Base-by-base conservation (phyloP, 1,284 basidiomycete species). In the Puccinia coronata region DNA sequence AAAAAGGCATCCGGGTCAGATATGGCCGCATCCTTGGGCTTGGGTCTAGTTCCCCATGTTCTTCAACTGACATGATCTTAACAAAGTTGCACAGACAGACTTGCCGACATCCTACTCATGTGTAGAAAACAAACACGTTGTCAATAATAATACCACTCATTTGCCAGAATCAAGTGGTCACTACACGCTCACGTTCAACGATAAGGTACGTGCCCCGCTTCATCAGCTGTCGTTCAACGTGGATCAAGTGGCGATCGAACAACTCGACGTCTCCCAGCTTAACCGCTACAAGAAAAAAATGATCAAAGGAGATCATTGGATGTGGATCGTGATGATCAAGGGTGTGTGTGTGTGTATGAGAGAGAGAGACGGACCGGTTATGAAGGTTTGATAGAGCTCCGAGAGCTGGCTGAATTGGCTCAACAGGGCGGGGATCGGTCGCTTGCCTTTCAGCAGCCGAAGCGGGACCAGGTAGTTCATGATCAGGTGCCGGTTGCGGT, bases 391-490 rank as follows among this genome's bases (percentile, higher is more conserved):
- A 39, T 80, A 80, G 59, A 80, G 55, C 8, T 59, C 53, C 39
- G 55, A 61, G 41, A 80, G 53, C 63, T 71, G 53, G 23, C 20
- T 41, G 49, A 53, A 73, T 47, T 59, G 69, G 23, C 41, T 59
- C 70, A 80, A 80, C 18, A 80, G 57, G 8, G 43, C 79, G 12
- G 67, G 53, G 61, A 80, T 63, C n/a, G 79, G 70, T 43, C 79
- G 36, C 55, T 73, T 80, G 31, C 79, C 79, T 28, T 73, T 72
- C 25, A 80, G 23, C 34, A 80, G 36, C 53, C 59, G 34, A 1
- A 80, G 67, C n/a, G 79, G 79, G 6, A 80, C 69, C 23, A 80
- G 70, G 31, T 80, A 80, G 49, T 80, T 73, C 53, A 80, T 73
- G 8, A 80, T 72, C 70, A 80, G 59, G 31, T 67, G 28, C 41